Evolutionary conservation across 768 basidiomycete genomes (phyloP).

Genomic region (Auriscalpium orientale): DNA sequence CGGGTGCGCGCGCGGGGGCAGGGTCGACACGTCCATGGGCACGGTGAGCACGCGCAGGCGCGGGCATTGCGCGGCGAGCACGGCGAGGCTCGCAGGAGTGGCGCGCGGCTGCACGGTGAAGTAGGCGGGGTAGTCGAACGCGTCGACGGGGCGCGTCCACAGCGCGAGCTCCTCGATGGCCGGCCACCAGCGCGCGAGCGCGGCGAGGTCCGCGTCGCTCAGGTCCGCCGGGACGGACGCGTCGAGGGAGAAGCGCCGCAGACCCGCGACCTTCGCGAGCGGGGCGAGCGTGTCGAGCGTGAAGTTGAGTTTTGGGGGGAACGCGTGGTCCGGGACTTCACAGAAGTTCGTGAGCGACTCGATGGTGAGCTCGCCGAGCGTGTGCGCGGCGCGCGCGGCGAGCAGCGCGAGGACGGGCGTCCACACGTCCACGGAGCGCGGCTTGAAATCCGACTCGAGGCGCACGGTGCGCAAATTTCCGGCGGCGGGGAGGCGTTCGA

Average conservation of each 20-base stretch:
- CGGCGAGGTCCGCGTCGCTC: constrained; percentile 18
- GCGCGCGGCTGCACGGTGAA: constrained; percentile 15
- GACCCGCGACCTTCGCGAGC: constrained; percentile 18
- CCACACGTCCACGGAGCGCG: constrained; percentile 14
- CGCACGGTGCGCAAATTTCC: constrained; percentile 5
- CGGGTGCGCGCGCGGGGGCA: constrained; percentile 1
- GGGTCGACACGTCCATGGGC: constrained; percentile 15
- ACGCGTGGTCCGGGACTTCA: constrained; percentile 10
- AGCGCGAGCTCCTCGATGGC: constrained; percentile 19
- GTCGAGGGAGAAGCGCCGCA: constrained; percentile 20
- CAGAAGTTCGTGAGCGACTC: constrained; percentile 14
- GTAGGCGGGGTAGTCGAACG: constrained; percentile 13
- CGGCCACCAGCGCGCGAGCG: constrained; percentile 24
- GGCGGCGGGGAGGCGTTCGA: constrained; percentile 4
- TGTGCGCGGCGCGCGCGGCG: constrained; percentile 5
- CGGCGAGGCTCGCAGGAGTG: constrained; percentile 16
- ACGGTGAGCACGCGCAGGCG: constrained; percentile 15
- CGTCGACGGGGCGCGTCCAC: constrained; percentile 15
- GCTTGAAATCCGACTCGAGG: constrained; percentile 15
- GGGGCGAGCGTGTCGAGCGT: constrained; percentile 19
- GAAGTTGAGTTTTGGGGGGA: constrained; percentile 16
- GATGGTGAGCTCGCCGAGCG: constrained; percentile 9
- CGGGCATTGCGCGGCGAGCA: constrained; percentile 19
- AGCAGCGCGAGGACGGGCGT: constrained; percentile 12
- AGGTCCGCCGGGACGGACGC: constrained; percentile 20